phyloP scores from a whole-genome alignment of 148 eudicot species.

The Pharnaceum exiguum region DNA sequence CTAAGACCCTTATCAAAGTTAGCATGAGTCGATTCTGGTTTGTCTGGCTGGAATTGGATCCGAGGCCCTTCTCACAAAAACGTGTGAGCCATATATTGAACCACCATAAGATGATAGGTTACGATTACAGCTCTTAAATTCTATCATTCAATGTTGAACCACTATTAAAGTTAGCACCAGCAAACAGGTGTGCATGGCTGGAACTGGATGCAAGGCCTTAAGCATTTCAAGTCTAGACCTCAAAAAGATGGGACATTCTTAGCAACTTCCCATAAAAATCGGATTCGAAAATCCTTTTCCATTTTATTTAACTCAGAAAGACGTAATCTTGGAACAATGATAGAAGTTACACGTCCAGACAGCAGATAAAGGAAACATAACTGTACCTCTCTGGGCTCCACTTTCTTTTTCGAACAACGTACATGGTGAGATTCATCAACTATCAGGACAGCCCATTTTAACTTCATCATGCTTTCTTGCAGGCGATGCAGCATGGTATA shows the following conservation, averaged over 20 bases:
- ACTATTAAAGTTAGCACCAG: neutral
- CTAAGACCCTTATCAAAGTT: too few relatives aligned
- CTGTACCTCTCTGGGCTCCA: slow-evolving; percentile 80
- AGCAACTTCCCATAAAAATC: too few relatives aligned
- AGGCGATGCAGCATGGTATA: slow-evolving; percentile 80
- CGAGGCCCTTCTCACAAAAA: too few relatives aligned
- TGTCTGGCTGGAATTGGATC: too few relatives aligned
- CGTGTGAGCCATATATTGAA: too few relatives aligned
- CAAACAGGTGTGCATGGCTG: too few relatives aligned
- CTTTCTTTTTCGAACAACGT: slow-evolving; percentile 70
- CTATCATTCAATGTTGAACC: neutral
- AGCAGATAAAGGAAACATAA: slow-evolving; percentile 2
- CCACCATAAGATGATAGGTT: too few relatives aligned
- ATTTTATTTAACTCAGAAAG: neutral
- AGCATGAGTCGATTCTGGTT: too few relatives aligned
- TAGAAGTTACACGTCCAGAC: neutral
- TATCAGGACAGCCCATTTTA: slow-evolving; percentile 75
- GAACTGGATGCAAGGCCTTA: too few relatives aligned
- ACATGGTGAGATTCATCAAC: slow-evolving; percentile 96
- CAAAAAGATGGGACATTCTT: too few relatives aligned
- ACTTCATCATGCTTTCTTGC: slow-evolving; percentile 58
- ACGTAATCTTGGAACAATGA: neutral
- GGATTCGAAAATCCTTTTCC: neutral
- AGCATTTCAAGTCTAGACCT: too few relatives aligned
- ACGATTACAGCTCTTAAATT: too few relatives aligned